Base-by-base conservation (phyloP, 164 flowering plant genomes). In the Vitis amurensis region DNA sequence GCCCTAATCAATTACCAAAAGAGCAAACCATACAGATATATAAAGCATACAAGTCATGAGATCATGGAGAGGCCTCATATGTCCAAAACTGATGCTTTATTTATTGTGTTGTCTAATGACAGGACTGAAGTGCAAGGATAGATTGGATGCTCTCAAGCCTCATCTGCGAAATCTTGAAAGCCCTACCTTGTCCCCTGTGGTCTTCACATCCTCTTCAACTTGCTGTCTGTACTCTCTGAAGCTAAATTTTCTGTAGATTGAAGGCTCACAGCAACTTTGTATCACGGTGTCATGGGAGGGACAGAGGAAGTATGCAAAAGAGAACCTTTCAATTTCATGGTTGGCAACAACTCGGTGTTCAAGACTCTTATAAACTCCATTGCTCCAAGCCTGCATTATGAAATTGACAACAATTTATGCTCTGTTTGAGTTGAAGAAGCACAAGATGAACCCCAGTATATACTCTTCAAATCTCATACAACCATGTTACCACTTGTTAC, bases 381-480 rank as follows among this genome's bases (percentile, higher is more conserved):
- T 82, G 77, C 85, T 82, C 68, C 74, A 67, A 50, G 80, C 85
- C 85, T 82, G 61, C 66, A 72, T 13, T 13, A 11, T 37, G 23
- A 62, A 9, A n/a, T 19, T 23, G 13, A 11, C 16, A 8, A 11
- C 47, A 23, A 11, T 50, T 19, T 9, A 12, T 29, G 49, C 15
- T 13, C 6, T 47, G 19, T 13, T 9, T 14, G 64, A 23, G 11
- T 8, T 4, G 4, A 14, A 6, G 50, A 14, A 19, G 27, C 27
- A 23, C 27, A 23, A 23, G 23, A 17, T 56, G 15, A 16, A 3
- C 4, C 30, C 14, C 37, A 6, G 30, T 47, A 2, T 13, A 31
- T 9, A 23, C 27, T 23, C 27, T 23, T 23, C 27, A 23, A 23
- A 23, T 23, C 27, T 23, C 27, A 23, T n/a, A 31, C 2, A 30